These are phyloP conservation scores for Wickerhamomyces chambardii DNA, from an alignment of 805 yeast genomes.

Conservation along the genomic window DNA sequence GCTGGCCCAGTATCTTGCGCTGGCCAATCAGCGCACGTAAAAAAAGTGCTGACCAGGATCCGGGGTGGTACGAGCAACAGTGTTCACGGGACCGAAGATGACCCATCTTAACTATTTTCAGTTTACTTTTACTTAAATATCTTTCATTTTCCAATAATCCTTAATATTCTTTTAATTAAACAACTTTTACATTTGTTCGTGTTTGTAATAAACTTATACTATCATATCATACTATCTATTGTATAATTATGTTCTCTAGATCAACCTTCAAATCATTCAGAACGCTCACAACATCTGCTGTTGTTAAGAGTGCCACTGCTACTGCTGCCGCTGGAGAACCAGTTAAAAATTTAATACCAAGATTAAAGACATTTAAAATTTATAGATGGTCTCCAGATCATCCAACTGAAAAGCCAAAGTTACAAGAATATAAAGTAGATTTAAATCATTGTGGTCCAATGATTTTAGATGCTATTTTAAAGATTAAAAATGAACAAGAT, in stretches of 20 bases:
- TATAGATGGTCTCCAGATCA: slow-evolving; percentile 99
- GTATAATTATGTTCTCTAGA: background rate
- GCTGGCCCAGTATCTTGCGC: background rate
- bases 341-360: slow-evolving; percentile 31
- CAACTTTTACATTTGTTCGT: too few species aligned
- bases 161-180: background rate
- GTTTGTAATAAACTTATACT: too few species aligned
- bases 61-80: slow-evolving; percentile 7
- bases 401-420: slow-evolving; percentile 83
- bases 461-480: slow-evolving; percentile 91
- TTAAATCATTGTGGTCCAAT: slow-evolving; percentile 94
- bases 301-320: slow-evolving; percentile 30
- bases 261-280: background rate
- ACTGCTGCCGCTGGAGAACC: slow-evolving; percentile 25
- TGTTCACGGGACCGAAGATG: slow-evolving; percentile 8
- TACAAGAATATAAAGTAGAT: slow-evolving; percentile 79
- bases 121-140: background rate
- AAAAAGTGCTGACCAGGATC: slow-evolving; percentile 5
- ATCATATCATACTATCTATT: too few species aligned
- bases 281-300: background rate
- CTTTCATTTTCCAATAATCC: background rate
- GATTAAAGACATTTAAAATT: slow-evolving; percentile 78
- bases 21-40: slow-evolving; percentile 4
- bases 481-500: slow-evolving; percentile 96
- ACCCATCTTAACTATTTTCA: slow-evolving; percentile 1